phyloP scores from a whole-genome alignment of 768 basidiomycete genomes.

The Daedaleopsis nitida region DNA sequence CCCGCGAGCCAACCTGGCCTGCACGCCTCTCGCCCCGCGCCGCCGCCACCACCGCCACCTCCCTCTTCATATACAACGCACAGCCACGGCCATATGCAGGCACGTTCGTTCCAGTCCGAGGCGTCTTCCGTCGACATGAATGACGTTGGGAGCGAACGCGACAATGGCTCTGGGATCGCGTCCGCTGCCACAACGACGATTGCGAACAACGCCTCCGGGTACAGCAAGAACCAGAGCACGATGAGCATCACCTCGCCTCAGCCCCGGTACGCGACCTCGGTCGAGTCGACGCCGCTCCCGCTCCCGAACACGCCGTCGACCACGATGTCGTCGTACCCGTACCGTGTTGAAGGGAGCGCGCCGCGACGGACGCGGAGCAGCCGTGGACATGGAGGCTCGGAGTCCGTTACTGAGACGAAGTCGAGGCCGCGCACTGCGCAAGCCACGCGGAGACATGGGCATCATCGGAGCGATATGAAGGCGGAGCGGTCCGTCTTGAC shows the following conservation, averaged over 20 bases:
- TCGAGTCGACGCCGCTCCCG: slow-evolving; percentile 20
- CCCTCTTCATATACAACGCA: slow-evolving; percentile 11
- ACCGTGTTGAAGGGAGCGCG: neutral
- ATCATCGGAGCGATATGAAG: neutral
- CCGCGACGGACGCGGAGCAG: neutral
- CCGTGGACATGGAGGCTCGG: slow-evolving; percentile 6
- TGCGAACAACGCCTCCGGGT: neutral
- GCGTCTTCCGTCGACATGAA: slow-evolving; percentile 7
- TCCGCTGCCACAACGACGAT: neutral
- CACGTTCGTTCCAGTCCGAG: slow-evolving; percentile 5
- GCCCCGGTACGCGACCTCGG: slow-evolving; percentile 17
- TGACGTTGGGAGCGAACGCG: slow-evolving; percentile 8
- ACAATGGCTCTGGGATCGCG: neutral
- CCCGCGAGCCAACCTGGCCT: neutral
- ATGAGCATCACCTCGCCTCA: slow-evolving; percentile 3
- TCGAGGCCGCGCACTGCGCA: neutral
- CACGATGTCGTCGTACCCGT: slow-evolving; percentile 23
- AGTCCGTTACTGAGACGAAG: neutral
- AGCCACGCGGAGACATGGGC: neutral
- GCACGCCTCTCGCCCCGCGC: neutral
- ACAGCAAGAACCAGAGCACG: slow-evolving; percentile 10
- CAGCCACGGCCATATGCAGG: slow-evolving; percentile 4
- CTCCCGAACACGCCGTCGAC: slow-evolving; percentile 22
- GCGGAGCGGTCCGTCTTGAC: slow-evolving; percentile 9
- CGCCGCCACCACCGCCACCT: slow-evolving; percentile 4